Evolutionary conservation across 768 basidiomycete species (phyloP).

Genomic region (Suillus lakei): DNA sequence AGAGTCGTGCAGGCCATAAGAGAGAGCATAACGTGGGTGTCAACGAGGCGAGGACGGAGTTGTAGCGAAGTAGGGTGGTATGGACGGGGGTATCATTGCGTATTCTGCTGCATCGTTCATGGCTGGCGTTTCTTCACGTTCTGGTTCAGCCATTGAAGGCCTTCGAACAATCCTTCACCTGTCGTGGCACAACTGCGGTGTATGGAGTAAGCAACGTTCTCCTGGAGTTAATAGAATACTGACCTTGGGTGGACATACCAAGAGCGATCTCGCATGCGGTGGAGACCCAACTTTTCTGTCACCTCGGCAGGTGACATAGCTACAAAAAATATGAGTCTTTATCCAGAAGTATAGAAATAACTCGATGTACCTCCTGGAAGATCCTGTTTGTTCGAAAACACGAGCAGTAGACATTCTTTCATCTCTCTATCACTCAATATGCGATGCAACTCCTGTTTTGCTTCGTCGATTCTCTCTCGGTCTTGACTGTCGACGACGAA

Average conservation of each 20-base stretch:
- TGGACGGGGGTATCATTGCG: conserved; percentile 27
- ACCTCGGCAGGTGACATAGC: conserved; percentile 99
- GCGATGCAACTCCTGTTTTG: conserved; percentile 92
- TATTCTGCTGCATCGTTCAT: conserved; percentile 41
- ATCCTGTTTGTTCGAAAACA: conserved; percentile 99
- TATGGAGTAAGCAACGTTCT: conserved; percentile 9
- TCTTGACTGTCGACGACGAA: conserved; percentile 99
- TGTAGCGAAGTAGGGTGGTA: conserved; percentile 29
- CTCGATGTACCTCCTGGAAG: conserved; percentile 79
- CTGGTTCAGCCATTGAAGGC: conserved; percentile 95
- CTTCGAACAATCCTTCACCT: conserved; percentile 96
- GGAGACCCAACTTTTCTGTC: conserved; percentile 93
- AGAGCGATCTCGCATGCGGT: conserved; percentile 94
- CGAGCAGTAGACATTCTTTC: conserved; percentile 95
- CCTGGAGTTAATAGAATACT: conserved; percentile 25
- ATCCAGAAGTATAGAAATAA: neutral
- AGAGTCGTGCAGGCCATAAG: conserved; percentile 40
- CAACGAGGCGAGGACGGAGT: conserved; percentile 26
- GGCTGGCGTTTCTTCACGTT: conserved; percentile 94
- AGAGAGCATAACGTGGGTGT: conserved; percentile 42
- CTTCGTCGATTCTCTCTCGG: conserved; percentile 94
- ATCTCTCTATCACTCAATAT: conserved; percentile 97
- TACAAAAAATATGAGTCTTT: conserved; percentile 11
- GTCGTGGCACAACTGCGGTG: conserved; percentile 85
- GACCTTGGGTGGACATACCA: conserved; percentile 99